Evolutionary conservation across 495 filamentous ascomycete species (phyloP).

Genomic region (Chaetomium fimeti): DNA sequence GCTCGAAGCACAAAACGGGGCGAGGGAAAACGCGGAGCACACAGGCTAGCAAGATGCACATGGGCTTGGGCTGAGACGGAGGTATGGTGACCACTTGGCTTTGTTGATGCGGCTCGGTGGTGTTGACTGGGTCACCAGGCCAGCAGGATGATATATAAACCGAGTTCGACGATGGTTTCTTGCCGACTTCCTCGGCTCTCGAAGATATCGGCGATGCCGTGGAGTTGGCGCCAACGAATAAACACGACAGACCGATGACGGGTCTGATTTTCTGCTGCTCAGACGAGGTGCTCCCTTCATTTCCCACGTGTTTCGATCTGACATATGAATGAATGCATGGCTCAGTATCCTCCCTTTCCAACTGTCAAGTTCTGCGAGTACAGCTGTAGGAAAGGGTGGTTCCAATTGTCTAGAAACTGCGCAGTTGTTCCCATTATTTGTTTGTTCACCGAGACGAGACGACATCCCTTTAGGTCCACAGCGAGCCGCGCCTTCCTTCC

Average conservation of each 20-base stretch:
- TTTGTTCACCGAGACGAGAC: no score
- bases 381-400: not conserved
- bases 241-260: not conserved
- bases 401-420: not conserved
- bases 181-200: not conserved
- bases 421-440: not conserved
- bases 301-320: no score
- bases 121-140: constrained; percentile 2
- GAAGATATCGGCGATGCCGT: no score
- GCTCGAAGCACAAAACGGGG: not conserved
- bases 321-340: not conserved
- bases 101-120: not conserved
- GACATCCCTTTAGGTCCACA: no score
- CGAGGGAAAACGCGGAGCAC: not conserved
- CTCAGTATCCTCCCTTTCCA: not conserved
- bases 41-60: not conserved
- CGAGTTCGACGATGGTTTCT: not conserved
- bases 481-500: not conserved
- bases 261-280: not conserved
- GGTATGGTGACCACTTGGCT: constrained; percentile 5
- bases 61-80: not conserved
- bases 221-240: not conserved
- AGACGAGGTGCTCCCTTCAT: not conserved
- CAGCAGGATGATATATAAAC: not conserved
- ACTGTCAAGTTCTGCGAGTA: not conserved